phyloP scores from a whole-genome alignment of 1,284 basidiomycete species.

The Agroathelia rolfsii region DNA sequence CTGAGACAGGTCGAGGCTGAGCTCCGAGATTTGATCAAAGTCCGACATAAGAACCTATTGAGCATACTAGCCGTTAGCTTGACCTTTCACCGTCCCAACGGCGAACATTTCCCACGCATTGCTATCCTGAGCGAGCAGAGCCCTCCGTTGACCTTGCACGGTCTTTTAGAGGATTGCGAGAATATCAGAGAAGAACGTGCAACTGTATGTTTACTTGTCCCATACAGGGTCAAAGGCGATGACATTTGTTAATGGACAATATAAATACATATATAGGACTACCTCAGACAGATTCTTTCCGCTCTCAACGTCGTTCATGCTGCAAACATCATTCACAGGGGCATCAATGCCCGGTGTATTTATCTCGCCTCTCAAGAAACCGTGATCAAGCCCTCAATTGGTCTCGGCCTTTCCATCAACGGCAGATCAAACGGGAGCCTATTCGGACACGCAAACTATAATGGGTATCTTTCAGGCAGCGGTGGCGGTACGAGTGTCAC shows the following conservation, averaged over 20 bases:
- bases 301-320: constrained; percentile 58
- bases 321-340: constrained; percentile 53
- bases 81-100: constrained; percentile 34
- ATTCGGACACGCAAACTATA: too few species aligned
- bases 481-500: constrained; percentile 39
- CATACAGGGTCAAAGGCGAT: too few species aligned
- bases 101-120: constrained; percentile 42
- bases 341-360: constrained; percentile 25
- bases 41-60: constrained; percentile 54
- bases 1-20: constrained; percentile 56
- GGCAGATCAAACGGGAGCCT: too few species aligned
- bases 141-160: constrained; percentile 51
- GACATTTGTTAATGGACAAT: constrained; percentile 1
- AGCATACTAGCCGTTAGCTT: constrained; percentile 58
- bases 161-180: constrained; percentile 62
- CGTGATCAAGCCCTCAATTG: constrained; percentile 23
- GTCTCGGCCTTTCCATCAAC: constrained; percentile 52
- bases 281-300: constrained; percentile 56
- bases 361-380: not conserved
- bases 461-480: too few species aligned
- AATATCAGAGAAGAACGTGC: constrained; percentile 55
- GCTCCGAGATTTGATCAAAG: constrained; percentile 43
- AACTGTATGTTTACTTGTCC: constrained; percentile 28
- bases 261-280: constrained; percentile 39
- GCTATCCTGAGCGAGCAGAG: constrained; percentile 56